phyloP scores from a whole-genome alignment of 2,329 filamentous ascomycete genomes.

The Colletotrichum endophyticum region DNA sequence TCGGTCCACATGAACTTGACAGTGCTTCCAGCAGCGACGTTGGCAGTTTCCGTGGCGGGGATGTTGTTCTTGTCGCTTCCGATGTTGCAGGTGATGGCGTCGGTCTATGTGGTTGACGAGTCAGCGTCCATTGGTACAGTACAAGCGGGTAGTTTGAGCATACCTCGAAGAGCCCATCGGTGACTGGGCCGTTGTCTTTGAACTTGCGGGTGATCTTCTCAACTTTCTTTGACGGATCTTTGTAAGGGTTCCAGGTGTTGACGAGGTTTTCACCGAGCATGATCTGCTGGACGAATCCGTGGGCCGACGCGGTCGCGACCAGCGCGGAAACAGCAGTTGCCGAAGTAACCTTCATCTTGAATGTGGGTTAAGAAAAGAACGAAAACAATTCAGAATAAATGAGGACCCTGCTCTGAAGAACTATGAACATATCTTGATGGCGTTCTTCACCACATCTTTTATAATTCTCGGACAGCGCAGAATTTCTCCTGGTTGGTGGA shows the following conservation, averaged over 20 bases:
- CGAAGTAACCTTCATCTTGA: neutral
- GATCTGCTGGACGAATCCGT: slow-evolving; percentile 18
- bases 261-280: slow-evolving; percentile 25
- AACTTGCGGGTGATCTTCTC: slow-evolving; percentile 29
- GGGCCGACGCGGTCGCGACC: slow-evolving; percentile 18
- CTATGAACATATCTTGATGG: accelerated
- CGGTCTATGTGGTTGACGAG: slow-evolving; percentile 20
- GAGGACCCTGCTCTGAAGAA: neutral
- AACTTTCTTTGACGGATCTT: slow-evolving; percentile 30
- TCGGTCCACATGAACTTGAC: slow-evolving; percentile 45
- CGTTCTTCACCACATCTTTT: neutral
- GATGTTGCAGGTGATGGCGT: slow-evolving; percentile 40
- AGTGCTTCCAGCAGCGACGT: slow-evolving; percentile 42
- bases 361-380: neutral
- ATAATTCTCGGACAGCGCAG: neutral
- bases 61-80: slow-evolving; percentile 47
- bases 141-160: too few relatives aligned
- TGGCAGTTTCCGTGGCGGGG: slow-evolving; percentile 40
- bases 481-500: neutral
- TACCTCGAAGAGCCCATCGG: slow-evolving; percentile 26
- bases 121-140: neutral
- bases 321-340: slow-evolving; percentile 8
- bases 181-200: slow-evolving; percentile 31
- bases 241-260: slow-evolving; percentile 31
- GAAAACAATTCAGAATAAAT: neutral